A percentile compares a stretch with the other conserved stretches of the same genome.
These are phyloP conservation scores for Skeletonema marinoi DNA, from an alignment of 108 stramenopile species.

Conservation along the genomic window DNA sequence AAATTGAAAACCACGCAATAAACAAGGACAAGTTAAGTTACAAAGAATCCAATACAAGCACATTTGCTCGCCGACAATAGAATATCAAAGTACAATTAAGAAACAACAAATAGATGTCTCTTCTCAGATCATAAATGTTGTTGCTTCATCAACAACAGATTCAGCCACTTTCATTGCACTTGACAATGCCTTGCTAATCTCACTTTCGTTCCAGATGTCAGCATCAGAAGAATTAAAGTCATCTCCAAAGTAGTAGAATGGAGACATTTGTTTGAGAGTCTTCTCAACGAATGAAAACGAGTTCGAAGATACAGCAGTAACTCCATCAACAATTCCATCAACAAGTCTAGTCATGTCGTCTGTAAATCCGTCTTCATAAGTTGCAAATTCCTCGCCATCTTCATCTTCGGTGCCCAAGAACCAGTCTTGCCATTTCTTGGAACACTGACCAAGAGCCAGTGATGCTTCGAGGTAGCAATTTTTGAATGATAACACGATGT, in stretches of 20 bases:
- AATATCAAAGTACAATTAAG: slow-evolving; percentile 2
- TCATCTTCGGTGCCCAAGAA: background rate
- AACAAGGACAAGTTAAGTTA: background rate
- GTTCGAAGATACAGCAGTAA: background rate
- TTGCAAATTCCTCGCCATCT: background rate
- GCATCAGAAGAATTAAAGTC: background rate
- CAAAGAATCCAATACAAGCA: background rate
- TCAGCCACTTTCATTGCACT: background rate
- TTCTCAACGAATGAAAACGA: slow-evolving; percentile 11
- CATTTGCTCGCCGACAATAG: background rate
- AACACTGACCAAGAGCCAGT: slow-evolving; percentile 19
- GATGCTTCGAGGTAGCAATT: slow-evolving; percentile 29
- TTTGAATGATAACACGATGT: slow-evolving; percentile 13
- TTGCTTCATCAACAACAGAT: background rate
- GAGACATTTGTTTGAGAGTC: slow-evolving; percentile 6
- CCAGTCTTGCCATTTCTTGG: slow-evolving; percentile 17
- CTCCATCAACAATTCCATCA: background rate
- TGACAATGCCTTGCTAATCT: background rate
- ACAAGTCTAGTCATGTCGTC: slow-evolving; percentile 12
- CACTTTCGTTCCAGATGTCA: background rate
- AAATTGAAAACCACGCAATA: background rate
- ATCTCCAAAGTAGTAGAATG: background rate
- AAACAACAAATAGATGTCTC: background rate
- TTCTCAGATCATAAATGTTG: background rate
- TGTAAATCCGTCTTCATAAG: slow-evolving; percentile 14